Evolutionary conservation across 345 rosid genomes (phyloP), one percentile per base, ranked within the genome.

Genomic region (Passiflora organensis): DNA sequence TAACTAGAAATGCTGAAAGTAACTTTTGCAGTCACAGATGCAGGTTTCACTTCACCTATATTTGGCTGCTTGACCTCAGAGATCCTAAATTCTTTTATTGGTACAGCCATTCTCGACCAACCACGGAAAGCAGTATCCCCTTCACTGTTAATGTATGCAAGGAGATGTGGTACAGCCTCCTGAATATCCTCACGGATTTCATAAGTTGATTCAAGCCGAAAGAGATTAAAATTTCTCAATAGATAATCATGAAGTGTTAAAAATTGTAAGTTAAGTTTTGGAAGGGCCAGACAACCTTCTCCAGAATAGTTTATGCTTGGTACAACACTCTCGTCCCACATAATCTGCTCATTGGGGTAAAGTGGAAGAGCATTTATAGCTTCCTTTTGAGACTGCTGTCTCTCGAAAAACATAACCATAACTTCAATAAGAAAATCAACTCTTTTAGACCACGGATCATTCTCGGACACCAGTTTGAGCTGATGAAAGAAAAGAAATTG

Each of bases 121-220:
- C 99, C 99, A 66, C 99, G 96, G 44, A 93, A 93, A 58, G 95
- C 86, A 64, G 95, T 63, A 43, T 86, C 89, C 56, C 96, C 99
- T 68, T 89, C 96, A 32, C 76, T 86, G 69, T 93, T 78, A 56
- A 86, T 86, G 72, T 82, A 78, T 1, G 94, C 86, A 72, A 86
- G 95, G 64, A 89, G 96, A 63, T 89, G 96, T 0, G 99, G 99
- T 23, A 86, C 79, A 64, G 99, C 95, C 76, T 89, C 99, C 67
- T 93, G 99, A 68, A 93, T 93, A 72, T 93, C 96, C 78, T 93
- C 99, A 9, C 99, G 99, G 61, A 93, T 93, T 85, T 89, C 96
- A 75, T 93, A 93, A 8, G 96, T 93, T 55, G 99, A 93, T 71
- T 93, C 99, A 51, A 93, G 86, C 42, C 96, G 99, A 57, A 93